A percentile compares a stretch with the other conserved stretches of the same genome.
These are phyloP conservation scores for Podaxis mareebaensis DNA, from an alignment of 768 basidiomycete genomes.

Conservation along the genomic window DNA sequence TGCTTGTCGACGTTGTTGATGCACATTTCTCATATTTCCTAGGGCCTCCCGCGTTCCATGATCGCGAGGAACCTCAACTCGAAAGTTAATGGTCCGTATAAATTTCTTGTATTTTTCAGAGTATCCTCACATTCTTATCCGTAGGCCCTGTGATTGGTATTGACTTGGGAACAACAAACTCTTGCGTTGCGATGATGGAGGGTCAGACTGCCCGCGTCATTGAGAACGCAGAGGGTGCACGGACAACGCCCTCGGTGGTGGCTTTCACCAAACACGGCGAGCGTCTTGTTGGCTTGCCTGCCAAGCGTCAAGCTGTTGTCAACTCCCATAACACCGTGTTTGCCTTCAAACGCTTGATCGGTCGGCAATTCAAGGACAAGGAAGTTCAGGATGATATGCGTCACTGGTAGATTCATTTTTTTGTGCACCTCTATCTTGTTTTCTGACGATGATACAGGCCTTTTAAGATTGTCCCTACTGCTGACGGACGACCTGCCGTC, in stretches of 20 bases:
- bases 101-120: slow-evolving; percentile 14
- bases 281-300: slow-evolving; percentile 92
- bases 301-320: slow-evolving; percentile 96
- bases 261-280: slow-evolving; percentile 99
- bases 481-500: slow-evolving; percentile 77
- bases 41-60: slow-evolving; percentile 70
- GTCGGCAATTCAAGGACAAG: slow-evolving; percentile 88
- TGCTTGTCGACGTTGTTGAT: background rate
- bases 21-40: slow-evolving; percentile 16
- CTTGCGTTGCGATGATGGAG: slow-evolving; percentile 94
- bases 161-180: slow-evolving; percentile 93
- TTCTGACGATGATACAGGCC: slow-evolving; percentile 51
- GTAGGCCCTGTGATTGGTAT: slow-evolving; percentile 91
- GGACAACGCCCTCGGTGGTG: slow-evolving; percentile 97
- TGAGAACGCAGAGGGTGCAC: slow-evolving; percentile 96
- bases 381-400: slow-evolving; percentile 91
- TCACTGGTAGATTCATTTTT: slow-evolving; percentile 61
- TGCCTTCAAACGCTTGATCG: slow-evolving; percentile 92
- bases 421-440: background rate
- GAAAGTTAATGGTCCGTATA: slow-evolving; percentile 78
- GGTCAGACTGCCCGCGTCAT: slow-evolving; percentile 93
- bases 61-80: slow-evolving; percentile 94
- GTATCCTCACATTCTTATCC: background rate
- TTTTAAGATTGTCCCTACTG: slow-evolving; percentile 71
- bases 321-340: slow-evolving; percentile 94